A percentile compares a stretch with the other conserved stretches of the same genome.
Conservation (phyloP, 306 rosid genomes). For the Sicyos edulis region DNA sequence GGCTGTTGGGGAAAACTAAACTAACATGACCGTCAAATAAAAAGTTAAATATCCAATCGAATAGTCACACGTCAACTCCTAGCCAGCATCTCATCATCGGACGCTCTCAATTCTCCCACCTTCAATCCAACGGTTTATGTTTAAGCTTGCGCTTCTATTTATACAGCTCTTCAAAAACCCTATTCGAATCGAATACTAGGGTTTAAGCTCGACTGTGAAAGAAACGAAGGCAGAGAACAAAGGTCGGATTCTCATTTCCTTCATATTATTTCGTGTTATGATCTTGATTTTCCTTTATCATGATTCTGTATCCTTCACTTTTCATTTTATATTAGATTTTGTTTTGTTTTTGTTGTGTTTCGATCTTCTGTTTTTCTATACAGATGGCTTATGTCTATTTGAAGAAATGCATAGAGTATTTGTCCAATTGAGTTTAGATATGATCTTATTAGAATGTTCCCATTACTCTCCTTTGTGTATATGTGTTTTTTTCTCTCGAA, state of each 20-base stretch:
- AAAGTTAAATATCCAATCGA: background rate
- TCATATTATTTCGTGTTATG: background rate
- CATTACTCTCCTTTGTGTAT: background rate
- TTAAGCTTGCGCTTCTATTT: background rate
- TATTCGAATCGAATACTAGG: background rate
- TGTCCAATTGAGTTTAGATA: background rate
- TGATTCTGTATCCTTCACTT: background rate
- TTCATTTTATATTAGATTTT: background rate
- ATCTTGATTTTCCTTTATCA: background rate
- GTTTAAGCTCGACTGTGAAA: conserved; percentile 3
- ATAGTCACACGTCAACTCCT: background rate
- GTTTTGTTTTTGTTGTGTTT: background rate
- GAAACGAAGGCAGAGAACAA: background rate
- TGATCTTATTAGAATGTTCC: background rate
- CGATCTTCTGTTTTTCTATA: background rate
- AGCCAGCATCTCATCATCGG: background rate
- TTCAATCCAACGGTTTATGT: background rate
- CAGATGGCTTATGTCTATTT: too few species aligned
- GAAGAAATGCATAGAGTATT: background rate
- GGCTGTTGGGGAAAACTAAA: conserved; percentile 4
- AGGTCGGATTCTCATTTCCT: background rate
- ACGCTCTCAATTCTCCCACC: background rate
- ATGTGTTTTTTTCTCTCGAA: background rate
- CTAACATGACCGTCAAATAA: background rate
- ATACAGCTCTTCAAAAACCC: background rate